These are phyloP conservation scores for Solanum infundibuliforme DNA, from an alignment of 257 asterid species.

Conservation along the genomic window DNA sequence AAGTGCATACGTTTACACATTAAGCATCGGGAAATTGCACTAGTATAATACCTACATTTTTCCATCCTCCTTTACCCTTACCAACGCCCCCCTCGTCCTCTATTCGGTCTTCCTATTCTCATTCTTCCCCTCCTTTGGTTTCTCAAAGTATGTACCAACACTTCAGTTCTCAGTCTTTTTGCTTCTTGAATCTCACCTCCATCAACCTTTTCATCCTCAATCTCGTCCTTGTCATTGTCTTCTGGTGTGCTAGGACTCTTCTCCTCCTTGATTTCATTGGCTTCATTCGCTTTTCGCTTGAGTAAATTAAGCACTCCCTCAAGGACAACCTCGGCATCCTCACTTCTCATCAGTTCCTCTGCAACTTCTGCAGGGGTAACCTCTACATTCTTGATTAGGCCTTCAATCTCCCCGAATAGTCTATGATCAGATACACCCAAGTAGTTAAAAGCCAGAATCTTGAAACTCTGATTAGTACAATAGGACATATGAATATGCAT, in stretches of 20 bases:
- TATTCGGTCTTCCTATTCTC: not conserved
- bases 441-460: slow-evolving; percentile 46
- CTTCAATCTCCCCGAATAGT: slow-evolving; percentile 25
- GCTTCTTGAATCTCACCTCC: not conserved
- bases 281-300: slow-evolving; percentile 19
- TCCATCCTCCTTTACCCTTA: not conserved
- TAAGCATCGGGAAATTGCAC: not conserved
- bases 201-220: not conserved
- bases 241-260: not conserved
- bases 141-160: not conserved
- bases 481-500: slow-evolving; percentile 78
- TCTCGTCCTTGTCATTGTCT: not conserved
- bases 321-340: slow-evolving; percentile 44
- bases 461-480: slow-evolving; percentile 46
- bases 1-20: not conserved
- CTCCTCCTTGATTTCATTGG: not conserved
- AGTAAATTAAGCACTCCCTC: slow-evolving; percentile 48
- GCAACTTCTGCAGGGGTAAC: slow-evolving; percentile 68
- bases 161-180: slow-evolving; percentile 1
- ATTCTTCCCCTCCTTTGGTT: slow-evolving; percentile 1
- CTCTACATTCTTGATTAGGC: slow-evolving; percentile 29
- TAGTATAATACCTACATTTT: not conserved
- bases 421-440: slow-evolving; percentile 28
- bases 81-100: not conserved
- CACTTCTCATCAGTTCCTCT: slow-evolving; percentile 73